Conservation (phyloP, 768 basidiomycete species). For the Suillus discolor region DNA sequence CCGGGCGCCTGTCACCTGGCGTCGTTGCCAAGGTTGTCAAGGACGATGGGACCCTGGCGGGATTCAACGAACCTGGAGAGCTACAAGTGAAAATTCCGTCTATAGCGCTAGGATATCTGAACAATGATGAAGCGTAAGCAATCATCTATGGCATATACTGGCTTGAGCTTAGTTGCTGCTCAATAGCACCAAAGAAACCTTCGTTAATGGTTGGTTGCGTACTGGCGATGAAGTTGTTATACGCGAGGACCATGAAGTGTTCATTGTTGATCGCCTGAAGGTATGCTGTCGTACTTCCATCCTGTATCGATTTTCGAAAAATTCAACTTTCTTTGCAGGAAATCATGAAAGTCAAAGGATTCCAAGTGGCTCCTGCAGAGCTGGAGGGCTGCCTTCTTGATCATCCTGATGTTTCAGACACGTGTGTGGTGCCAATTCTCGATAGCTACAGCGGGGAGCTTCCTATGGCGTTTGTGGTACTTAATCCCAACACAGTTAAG, state of each 20-base stretch:
- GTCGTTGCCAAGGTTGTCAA: conserved; percentile 56
- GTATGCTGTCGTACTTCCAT: conserved; percentile 27
- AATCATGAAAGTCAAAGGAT: conserved; percentile 69
- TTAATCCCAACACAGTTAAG: conserved; percentile 43
- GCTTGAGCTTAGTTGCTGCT: conserved; percentile 1
- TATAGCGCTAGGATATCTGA: conserved; percentile 47
- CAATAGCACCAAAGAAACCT: conserved; percentile 65
- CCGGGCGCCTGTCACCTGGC: conserved; percentile 54
- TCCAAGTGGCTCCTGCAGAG: conserved; percentile 77
- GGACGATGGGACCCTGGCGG: conserved; percentile 55
- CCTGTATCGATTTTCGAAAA: background rate
- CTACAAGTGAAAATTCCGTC: conserved; percentile 48
- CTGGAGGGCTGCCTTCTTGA: conserved; percentile 66
- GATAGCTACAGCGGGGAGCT: conserved; percentile 76
- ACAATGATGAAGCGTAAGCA: conserved; percentile 65
- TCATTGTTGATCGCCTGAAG: conserved; percentile 67
- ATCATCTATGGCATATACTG: background rate
- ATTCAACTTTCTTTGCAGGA: conserved; percentile 42
- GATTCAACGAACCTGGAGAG: conserved; percentile 62
- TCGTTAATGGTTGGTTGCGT: conserved; percentile 71
- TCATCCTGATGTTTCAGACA: conserved; percentile 60
- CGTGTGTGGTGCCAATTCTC: conserved; percentile 65
- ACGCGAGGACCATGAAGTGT: conserved; percentile 54
- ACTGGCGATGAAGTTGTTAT: conserved; percentile 70
- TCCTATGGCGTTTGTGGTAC: conserved; percentile 68